Evolutionary conservation across 148 eudicot genomes (phyloP).

Genomic region (Vaccinium vitisidaea): DNA sequence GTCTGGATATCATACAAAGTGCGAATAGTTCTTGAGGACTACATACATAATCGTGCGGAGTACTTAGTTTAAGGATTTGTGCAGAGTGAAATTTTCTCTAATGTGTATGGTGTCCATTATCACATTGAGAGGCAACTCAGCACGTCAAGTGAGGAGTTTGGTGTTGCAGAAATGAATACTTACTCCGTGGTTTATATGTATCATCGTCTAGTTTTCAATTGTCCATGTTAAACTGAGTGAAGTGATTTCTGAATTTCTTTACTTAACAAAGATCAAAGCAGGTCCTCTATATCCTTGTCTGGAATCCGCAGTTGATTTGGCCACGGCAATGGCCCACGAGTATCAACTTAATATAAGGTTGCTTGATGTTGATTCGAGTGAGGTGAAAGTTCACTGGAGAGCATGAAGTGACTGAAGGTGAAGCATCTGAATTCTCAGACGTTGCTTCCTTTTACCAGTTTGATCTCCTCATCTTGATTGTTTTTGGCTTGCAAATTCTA

Average conservation of each 20-base stretch:
- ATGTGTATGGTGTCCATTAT: not conserved
- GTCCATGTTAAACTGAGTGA: not conserved
- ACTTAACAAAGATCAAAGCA: not conserved
- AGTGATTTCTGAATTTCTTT: not conserved
- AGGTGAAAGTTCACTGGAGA: constrained; percentile 92
- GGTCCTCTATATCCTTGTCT: constrained; percentile 10
- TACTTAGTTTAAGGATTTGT: not conserved
- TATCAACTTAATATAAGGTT: constrained; percentile 66
- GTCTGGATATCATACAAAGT: not conserved
- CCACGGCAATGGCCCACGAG: constrained; percentile 72
- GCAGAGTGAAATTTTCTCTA: not conserved
- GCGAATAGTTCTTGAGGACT: not conserved
- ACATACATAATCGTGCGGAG: not conserved
- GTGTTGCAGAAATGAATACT: not conserved
- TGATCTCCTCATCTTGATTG: not conserved
- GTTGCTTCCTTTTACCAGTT: not conserved
- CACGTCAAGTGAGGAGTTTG: not conserved
- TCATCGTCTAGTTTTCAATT: not conserved
- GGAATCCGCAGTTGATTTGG: constrained; percentile 68
- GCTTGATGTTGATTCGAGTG: constrained; percentile 87
- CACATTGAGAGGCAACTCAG: not conserved
- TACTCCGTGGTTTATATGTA: not conserved
- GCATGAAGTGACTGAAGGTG: constrained; percentile 77
- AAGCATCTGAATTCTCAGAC: constrained; percentile 10
- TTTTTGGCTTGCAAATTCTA: not conserved